Conservation (phyloP, 768 basidiomycete genomes). For the Cyclocybe aegerita region DNA sequence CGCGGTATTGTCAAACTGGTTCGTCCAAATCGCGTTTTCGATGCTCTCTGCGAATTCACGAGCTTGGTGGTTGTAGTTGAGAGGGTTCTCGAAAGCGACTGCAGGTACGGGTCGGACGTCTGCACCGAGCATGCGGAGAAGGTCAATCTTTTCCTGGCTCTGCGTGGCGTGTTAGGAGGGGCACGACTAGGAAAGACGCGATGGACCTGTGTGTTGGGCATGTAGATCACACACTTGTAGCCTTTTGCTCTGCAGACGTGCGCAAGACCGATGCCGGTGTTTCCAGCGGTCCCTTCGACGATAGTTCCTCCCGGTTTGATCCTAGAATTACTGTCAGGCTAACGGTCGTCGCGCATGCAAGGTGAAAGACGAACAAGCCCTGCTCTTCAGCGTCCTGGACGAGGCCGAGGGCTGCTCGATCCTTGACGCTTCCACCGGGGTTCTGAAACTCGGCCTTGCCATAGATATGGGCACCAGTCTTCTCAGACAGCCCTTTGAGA, state of each 20-base stretch:
- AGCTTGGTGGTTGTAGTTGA: slow-evolving; percentile 98
- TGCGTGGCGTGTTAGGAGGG: slow-evolving; percentile 28
- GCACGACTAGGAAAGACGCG: background rate
- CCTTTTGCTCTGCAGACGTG: slow-evolving; percentile 92
- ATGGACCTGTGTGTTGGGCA: slow-evolving; percentile 90
- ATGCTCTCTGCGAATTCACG: slow-evolving; percentile 76
- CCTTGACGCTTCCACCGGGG: slow-evolving; percentile 97
- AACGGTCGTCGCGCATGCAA: background rate
- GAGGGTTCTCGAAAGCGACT: slow-evolving; percentile 92
- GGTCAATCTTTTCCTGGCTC: slow-evolving; percentile 98
- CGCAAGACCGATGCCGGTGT: slow-evolving; percentile 95
- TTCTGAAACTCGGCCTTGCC: slow-evolving; percentile 99
- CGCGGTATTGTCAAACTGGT: slow-evolving; percentile 97
- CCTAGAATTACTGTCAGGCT: slow-evolving; percentile 31
- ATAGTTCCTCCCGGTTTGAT: slow-evolving; percentile 93
- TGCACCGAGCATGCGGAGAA: slow-evolving; percentile 95
- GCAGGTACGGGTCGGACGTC: slow-evolving; percentile 97
- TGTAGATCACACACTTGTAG: slow-evolving; percentile 98
- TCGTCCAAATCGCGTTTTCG: slow-evolving; percentile 90
- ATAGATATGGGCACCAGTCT: slow-evolving; percentile 79
- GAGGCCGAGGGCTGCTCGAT: slow-evolving; percentile 91
- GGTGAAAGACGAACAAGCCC: slow-evolving; percentile 58
- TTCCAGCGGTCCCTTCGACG: slow-evolving; percentile 97
- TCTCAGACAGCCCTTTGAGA: slow-evolving; percentile 77
- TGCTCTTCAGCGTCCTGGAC: slow-evolving; percentile 83